Percentiles rank a stretch among this genome's conserved stretches.
These are phyloP conservation scores for Lathyrus tuberosus DNA, from an alignment of 306 rosid species.

Conservation along the genomic window DNA sequence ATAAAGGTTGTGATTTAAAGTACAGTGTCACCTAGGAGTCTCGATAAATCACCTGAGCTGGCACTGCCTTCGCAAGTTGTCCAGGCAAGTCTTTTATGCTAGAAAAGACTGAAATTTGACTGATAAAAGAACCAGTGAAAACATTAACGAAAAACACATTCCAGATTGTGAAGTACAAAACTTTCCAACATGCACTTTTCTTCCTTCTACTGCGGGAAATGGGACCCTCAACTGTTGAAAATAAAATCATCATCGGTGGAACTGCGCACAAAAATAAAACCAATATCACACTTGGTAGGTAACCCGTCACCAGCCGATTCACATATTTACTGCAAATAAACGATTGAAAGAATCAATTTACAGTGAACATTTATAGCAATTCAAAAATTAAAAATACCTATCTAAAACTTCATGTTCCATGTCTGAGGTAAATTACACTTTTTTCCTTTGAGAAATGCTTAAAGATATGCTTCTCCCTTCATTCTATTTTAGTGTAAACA, in stretches of 20 bases:
- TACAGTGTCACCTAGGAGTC: slow-evolving; percentile 22
- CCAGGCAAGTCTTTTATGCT: slow-evolving; percentile 76
- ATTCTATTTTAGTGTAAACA: background rate
- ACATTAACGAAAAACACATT: slow-evolving; percentile 90
- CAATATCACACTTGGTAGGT: slow-evolving; percentile 92
- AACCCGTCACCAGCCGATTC: slow-evolving; percentile 81
- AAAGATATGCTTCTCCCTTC: background rate
- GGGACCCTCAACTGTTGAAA: slow-evolving; percentile 81
- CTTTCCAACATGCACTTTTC: slow-evolving; percentile 89
- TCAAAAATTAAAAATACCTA: slow-evolving; percentile 8
- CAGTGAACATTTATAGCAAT: slow-evolving; percentile 27
- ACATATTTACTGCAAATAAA: slow-evolving; percentile 56
- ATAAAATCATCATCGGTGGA: slow-evolving; percentile 81
- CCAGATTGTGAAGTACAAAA: slow-evolving; percentile 94
- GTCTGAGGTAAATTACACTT: background rate
- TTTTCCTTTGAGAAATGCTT: background rate
- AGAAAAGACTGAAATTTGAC: slow-evolving; percentile 62
- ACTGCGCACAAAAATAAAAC: slow-evolving; percentile 64
- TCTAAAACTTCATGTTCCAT: slow-evolving; percentile 23
- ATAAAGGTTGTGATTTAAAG: slow-evolving; percentile 16
- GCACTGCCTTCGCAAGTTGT: slow-evolving; percentile 85
- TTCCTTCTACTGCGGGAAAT: slow-evolving; percentile 89
- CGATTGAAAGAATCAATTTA: slow-evolving; percentile 26
- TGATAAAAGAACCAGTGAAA: slow-evolving; percentile 76
- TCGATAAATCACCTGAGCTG: slow-evolving; percentile 71